Base-by-base conservation (phyloP, 176 grass and related monocot genomes). In the Metroxylon sagu region DNA sequence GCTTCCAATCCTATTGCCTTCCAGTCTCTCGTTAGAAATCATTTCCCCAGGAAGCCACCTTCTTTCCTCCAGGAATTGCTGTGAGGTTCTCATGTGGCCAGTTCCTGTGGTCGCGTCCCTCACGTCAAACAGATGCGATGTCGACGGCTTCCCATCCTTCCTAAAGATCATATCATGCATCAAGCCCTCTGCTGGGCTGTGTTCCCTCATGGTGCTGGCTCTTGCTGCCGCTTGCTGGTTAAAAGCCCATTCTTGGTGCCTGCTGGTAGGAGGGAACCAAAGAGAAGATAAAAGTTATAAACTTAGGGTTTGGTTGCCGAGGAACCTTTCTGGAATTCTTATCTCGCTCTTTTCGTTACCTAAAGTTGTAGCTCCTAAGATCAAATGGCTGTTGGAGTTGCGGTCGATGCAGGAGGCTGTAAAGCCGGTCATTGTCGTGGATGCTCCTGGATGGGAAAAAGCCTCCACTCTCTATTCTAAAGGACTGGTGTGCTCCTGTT, bases 211-310 rank as follows among this genome's bases (percentile, higher is more conserved):
- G 7, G 66, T 30, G 12, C 53, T 73, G 1, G 61, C 35, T 57
- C 62, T 78, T 52, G 57, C 67, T 15, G 71, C 19, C 1, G 60
- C 53, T 25, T 66, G 69, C 54, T 81, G 91, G 52, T 71, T 78
- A 29, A 82, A 91, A 26, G 81, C 55, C 87, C 87, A 91, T 1
- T 85, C 81, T 58, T 83, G 84, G 58, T 78, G 71, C 67, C 93
- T 91, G 50, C 6, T 67, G 50, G 62, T 27, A 30, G 39, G 43
- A 19, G 26, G 3, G 18, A 60, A 15, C 8, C 35, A 12, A 31
- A 74, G 59, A 59, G 16, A 54, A 19, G 5, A 29, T 5, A 35
- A 39, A 62, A 43, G 28, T 48, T 26, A 27, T 6, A 7, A 18
- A 12, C 14, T 81, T 92, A 79, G 83, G 79, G 76, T 81, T 92